Evolutionary conservation across 257 asterid genomes (phyloP).

Genomic region (Perilla frutescens): DNA sequence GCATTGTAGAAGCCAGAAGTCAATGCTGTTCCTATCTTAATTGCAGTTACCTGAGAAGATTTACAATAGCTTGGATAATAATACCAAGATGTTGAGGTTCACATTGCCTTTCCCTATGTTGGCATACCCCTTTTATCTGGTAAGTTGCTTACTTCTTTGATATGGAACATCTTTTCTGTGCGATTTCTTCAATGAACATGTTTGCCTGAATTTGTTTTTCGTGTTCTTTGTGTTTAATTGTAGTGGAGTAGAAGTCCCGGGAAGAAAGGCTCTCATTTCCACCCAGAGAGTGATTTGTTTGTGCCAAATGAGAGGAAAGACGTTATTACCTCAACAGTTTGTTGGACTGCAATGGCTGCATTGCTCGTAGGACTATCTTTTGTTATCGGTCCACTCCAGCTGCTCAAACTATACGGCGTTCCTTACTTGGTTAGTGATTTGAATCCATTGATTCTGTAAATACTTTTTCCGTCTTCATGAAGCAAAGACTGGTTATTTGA

Average conservation of each 20-base stretch:
- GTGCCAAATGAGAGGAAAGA: constrained; percentile 49
- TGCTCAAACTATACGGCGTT: constrained; percentile 49
- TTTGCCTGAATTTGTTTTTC: neutral
- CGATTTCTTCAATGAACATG: neutral
- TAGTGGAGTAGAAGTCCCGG: constrained; percentile 64
- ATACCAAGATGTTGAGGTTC: constrained; percentile 72
- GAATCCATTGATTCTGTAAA: neutral
- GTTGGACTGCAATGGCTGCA: constrained; percentile 56
- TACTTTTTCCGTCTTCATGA: too few relatives aligned
- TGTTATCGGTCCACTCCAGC: constrained; percentile 43
- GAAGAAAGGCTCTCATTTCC: constrained; percentile 53
- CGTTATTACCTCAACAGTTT: constrained; percentile 48
- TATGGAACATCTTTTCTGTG: neutral
- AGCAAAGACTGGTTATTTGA: neutral
- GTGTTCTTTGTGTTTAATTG: neutral
- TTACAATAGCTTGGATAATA: constrained; percentile 61
- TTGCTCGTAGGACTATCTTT: constrained; percentile 44
- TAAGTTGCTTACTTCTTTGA: constrained; percentile 35
- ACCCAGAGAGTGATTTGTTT: constrained; percentile 53
- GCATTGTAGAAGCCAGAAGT: neutral
- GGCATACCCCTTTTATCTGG: constrained; percentile 91
- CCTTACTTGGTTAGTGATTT: constrained; percentile 51
- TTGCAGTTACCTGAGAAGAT: constrained; percentile 64
- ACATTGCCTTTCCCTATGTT: constrained; percentile 90
- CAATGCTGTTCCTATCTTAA: neutral